A percentile compares a stretch with the other conserved stretches of the same genome.
These are phyloP conservation scores for Candida anglica DNA, from an alignment of 805 yeast species.

Conservation along the genomic window DNA sequence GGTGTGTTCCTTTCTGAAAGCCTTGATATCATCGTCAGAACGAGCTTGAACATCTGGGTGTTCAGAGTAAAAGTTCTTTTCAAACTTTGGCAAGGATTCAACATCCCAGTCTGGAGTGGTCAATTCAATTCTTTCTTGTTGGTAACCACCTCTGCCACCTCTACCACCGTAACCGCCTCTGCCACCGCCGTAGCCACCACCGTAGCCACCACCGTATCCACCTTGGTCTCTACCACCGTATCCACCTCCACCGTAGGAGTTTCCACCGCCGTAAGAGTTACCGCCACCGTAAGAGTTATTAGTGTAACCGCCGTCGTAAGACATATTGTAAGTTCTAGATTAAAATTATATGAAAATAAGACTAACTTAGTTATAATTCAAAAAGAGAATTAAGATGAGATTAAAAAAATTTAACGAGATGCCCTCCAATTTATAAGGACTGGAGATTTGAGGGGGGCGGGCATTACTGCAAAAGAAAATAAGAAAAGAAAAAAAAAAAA, in stretches of 20 bases:
- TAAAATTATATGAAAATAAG: too few relatives aligned
- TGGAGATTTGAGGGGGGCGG: too few relatives aligned
- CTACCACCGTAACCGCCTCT: constrained; percentile 33
- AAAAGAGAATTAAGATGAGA: neutral
- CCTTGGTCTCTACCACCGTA: constrained; percentile 18
- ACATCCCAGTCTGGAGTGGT: constrained; percentile 79
- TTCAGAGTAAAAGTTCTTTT: constrained; percentile 92
- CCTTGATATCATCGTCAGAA: constrained; percentile 64
- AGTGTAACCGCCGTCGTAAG: constrained; percentile 15
- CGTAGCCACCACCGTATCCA: constrained; percentile 31
- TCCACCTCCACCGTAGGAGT: constrained; percentile 17
- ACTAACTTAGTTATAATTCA: too few relatives aligned
- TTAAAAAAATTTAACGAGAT: neutral
- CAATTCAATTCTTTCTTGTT: constrained; percentile 46
- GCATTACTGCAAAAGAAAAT: neutral
- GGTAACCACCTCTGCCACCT: constrained; percentile 29
- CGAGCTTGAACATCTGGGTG: constrained; percentile 74
- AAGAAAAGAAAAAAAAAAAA: constrained; percentile 7
- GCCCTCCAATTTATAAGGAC: too few relatives aligned
- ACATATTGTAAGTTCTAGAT: constrained; percentile 26
- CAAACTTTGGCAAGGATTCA: constrained; percentile 77
- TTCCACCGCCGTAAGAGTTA: constrained; percentile 33
- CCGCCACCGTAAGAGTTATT: constrained; percentile 20
- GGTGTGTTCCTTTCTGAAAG: constrained; percentile 77
- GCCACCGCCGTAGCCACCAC: constrained; percentile 32